phyloP scores from a whole-genome alignment of 2,329 filamentous ascomycete species.

The Venturia nashicola region DNA sequence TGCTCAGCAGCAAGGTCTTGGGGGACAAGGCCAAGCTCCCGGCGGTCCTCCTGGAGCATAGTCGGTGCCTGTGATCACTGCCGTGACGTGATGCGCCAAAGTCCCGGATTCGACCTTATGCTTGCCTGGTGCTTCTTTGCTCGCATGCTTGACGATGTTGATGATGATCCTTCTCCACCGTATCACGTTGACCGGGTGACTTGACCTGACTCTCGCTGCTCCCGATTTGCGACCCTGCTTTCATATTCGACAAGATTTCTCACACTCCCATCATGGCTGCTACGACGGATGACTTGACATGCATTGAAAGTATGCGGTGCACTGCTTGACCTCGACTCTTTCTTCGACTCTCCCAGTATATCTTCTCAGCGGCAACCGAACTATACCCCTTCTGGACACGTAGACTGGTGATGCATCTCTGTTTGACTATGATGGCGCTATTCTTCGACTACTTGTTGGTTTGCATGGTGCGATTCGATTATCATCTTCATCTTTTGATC shows the following conservation, averaged over 20 bases:
- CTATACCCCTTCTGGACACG: not conserved
- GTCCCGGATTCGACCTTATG: constrained; percentile 17
- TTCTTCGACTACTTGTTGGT: not conserved
- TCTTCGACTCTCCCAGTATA: not conserved
- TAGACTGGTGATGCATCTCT: not conserved
- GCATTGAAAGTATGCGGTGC: not conserved
- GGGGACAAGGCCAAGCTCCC: constrained; percentile 14
- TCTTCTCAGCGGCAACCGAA: not conserved
- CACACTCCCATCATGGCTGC: not conserved
- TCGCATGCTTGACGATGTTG: constrained; percentile 22
- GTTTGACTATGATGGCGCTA: constrained; percentile 2
- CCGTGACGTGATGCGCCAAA: constrained; percentile 22
- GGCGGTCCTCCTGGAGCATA: constrained; percentile 18
- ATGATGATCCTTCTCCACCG: constrained; percentile 1
- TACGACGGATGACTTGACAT: constrained; percentile 3
- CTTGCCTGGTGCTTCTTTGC: constrained; percentile 16
- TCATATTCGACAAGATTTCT: not conserved
- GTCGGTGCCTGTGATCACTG: constrained; percentile 18
- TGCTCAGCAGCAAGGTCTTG: constrained; percentile 34
- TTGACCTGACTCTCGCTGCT: constrained; percentile 1
- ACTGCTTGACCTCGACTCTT: not conserved
- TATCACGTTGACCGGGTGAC: not conserved
- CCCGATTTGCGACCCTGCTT: not conserved
- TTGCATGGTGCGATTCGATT: not conserved
- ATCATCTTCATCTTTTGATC: not conserved